These are phyloP conservation scores for Phyllosticta capitalensis DNA, from an alignment of 2,329 filamentous ascomycete species.

Conservation along the genomic window DNA sequence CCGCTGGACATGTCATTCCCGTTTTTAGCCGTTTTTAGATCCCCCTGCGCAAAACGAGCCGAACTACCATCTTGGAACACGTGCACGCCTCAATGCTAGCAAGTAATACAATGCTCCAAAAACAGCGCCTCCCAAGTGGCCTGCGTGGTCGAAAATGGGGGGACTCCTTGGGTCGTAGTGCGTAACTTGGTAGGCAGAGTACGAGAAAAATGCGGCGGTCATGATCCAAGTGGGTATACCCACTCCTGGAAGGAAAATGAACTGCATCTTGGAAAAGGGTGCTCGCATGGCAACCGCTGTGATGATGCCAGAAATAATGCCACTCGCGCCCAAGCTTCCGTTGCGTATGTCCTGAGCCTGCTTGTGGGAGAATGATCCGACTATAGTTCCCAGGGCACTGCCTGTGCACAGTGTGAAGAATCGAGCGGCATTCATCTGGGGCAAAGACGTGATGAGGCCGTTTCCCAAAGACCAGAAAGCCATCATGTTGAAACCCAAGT, in stretches of 20 bases:
- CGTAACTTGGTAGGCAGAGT: constrained; percentile 30
- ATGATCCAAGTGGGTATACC: constrained; percentile 33
- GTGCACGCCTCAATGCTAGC: constrained; percentile 12
- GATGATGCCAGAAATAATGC: constrained; percentile 32
- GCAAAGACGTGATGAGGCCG: constrained; percentile 17
- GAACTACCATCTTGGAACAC: neutral
- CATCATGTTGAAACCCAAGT: constrained; percentile 35
- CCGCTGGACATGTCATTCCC: neutral
- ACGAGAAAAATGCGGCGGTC: constrained; percentile 25
- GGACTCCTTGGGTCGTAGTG: constrained; percentile 13
- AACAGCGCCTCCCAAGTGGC: constrained; percentile 35
- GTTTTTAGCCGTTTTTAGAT: too few species aligned
- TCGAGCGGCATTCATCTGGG: constrained; percentile 14
- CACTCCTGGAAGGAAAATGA: constrained; percentile 22
- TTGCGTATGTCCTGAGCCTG: neutral
- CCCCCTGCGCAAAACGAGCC: neutral
- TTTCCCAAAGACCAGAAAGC: constrained; percentile 29
- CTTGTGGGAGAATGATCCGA: constrained; percentile 11
- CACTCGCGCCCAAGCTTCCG: constrained; percentile 30
- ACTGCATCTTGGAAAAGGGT: constrained; percentile 19
- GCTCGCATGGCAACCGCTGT: constrained; percentile 30
- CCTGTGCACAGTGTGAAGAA: constrained; percentile 23
- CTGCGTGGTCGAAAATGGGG: constrained; percentile 29
- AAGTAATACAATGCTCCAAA: constrained; percentile 29
- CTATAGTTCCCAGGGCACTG: constrained; percentile 18